phyloP scores from a whole-genome alignment of 495 filamentous ascomycete species.

The Tricharina praecox region DNA sequence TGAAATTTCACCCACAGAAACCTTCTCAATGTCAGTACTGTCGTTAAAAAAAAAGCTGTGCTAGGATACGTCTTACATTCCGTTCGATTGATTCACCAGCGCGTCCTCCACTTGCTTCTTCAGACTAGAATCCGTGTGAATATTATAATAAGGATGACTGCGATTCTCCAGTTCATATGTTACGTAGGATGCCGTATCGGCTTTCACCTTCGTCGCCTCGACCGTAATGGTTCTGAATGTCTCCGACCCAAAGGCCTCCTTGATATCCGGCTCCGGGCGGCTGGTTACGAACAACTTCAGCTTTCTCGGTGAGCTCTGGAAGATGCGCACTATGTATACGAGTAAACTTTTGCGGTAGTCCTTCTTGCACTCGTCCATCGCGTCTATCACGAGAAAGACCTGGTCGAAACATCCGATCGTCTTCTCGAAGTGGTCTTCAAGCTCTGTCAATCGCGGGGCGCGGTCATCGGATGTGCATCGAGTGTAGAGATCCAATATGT shows the following conservation, averaged over 20 bases:
- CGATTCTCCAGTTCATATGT: background rate
- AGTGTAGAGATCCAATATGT: background rate
- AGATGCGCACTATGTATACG: too few relatives aligned
- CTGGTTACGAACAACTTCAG: conserved; percentile 12
- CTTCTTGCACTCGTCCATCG: conserved; percentile 9
- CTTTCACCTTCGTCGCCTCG: background rate
- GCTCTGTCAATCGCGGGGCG: background rate
- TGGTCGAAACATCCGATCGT: background rate
- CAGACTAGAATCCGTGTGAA: background rate
- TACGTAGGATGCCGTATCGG: background rate
- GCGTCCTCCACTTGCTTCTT: background rate
- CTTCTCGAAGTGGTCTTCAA: background rate
- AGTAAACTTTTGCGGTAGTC: conserved; percentile 1
- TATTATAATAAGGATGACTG: background rate
- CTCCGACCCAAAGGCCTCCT: background rate
- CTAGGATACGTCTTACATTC: background rate
- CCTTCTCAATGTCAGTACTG: conserved; percentile 1
- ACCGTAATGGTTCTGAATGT: background rate
- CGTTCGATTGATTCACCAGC: background rate
- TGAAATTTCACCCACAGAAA: conserved; percentile 9
- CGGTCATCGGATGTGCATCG: background rate
- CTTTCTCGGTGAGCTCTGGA: background rate
- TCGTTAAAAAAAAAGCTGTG: background rate
- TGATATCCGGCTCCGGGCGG: background rate
- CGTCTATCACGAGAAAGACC: conserved; percentile 8